Conservation (phyloP, 2,329 filamentous ascomycete genomes). For the Monosporascus sp. region DNA sequence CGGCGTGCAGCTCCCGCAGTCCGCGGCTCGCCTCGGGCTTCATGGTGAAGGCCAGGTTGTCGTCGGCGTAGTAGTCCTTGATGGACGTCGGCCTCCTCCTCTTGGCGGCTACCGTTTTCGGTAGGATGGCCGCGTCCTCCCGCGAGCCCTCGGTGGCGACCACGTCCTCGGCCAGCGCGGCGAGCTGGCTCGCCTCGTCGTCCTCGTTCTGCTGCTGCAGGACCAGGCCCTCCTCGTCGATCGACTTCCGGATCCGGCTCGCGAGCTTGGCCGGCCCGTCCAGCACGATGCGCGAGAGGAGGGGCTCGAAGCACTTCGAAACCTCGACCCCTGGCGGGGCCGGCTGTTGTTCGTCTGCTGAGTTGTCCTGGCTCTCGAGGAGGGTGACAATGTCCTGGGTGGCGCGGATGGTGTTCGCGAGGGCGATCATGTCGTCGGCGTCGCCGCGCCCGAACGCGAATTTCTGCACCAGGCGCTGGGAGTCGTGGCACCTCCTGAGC, state of each 20-base stretch:
- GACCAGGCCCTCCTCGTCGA: constrained; percentile 88
- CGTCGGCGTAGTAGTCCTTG: constrained; percentile 54
- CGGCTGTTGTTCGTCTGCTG: constrained; percentile 3
- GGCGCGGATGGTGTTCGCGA: constrained; percentile 74
- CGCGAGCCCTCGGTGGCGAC: constrained; percentile 59
- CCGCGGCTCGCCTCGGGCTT: constrained; percentile 60
- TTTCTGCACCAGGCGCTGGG: constrained; percentile 84
- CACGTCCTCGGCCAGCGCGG: constrained; percentile 68
- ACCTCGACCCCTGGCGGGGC: constrained; percentile 37
- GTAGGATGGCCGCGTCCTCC: constrained; percentile 48
- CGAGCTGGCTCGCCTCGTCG: constrained; percentile 62
- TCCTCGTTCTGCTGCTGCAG: constrained; percentile 75
- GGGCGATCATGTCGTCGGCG: constrained; percentile 78
- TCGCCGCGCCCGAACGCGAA: constrained; percentile 91
- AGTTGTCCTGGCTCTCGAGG: constrained; percentile 4
- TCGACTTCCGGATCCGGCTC: constrained; percentile 64
- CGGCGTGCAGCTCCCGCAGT: constrained; percentile 61
- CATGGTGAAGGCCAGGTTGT: constrained; percentile 60
- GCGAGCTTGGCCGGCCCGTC: constrained; percentile 64
- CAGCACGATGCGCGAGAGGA: constrained; percentile 54
- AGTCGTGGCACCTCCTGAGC: constrained; percentile 74
- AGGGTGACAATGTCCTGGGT: constrained; percentile 60
- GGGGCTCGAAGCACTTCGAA: constrained; percentile 16
- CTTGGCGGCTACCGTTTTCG: constrained; percentile 39
- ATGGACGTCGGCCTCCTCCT: constrained; percentile 41